Base-by-base conservation (phyloP, 2,329 filamentous ascomycete species). In the Aspergillus puulaauensis region DNA sequence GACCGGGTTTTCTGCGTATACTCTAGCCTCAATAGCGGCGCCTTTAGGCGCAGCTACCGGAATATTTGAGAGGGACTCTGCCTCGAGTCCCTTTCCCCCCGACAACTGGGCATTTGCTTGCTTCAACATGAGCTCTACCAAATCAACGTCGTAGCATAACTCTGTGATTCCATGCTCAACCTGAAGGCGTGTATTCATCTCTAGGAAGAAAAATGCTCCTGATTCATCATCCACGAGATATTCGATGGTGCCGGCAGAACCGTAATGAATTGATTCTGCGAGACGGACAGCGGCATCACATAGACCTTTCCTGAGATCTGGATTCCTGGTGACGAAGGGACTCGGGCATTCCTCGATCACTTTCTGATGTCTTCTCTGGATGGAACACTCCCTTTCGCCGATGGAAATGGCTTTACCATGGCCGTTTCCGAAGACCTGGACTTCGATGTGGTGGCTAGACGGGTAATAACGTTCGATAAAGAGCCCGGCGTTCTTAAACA, bases 331-430 rank as follows among this genome's bases (percentile, higher is more conserved):
- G 0, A 85, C 76, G 58, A 87, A 87, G 0, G 91, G 91, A 14
- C 90, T 91, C 0, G 92, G 92, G 3, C 89, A 92, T 74, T 96
- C 92, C 72, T 96, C 92, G 21, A 96, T 83, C 43, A 96, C 90
- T 77, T 96, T 96, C 72, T 96, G 92, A 70, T 96, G 91, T 41
- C 92, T 80, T 62, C 92, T 80, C 75, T 96, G 92, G 12, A 96
- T 83, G 52, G 90, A 93, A 75, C 92, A 96, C 72, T 96, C 92
- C 56, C 92, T 82, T 76, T 96, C 92, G 19, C 91, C 91, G 31
- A 96, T 84, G n/a, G 89, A 87, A 9, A 96, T 87, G 15, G 88
- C 91, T 69, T 89, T 85, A 1, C 91, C 91, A 65, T 86, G 82
- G 52, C 86, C 86, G 69, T 96, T 92, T 44, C 91, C 92, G 73